phyloP scores from a whole-genome alignment of 2,329 filamentous ascomycete species.

The Trichophyton simii region DNA sequence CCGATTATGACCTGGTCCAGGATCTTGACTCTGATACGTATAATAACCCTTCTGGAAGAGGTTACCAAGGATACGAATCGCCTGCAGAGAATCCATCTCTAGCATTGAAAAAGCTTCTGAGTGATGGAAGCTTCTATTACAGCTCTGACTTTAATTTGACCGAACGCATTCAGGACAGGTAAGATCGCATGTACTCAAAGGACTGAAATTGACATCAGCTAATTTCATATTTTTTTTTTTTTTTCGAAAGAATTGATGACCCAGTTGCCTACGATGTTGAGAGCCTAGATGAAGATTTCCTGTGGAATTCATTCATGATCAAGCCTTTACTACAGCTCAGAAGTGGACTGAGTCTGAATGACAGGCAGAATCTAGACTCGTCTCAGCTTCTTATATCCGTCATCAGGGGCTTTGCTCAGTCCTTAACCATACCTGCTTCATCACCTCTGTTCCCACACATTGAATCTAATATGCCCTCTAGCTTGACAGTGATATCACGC shows the following conservation, averaged over 20 bases:
- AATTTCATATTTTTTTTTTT: constrained; percentile 1
- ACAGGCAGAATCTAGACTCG: constrained; percentile 67
- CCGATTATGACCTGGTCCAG: constrained; percentile 69
- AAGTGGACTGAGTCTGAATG: constrained; percentile 60
- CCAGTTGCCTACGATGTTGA: constrained; percentile 75
- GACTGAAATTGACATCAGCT: constrained; percentile 7
- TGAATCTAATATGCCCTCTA: constrained; percentile 62
- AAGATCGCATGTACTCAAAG: constrained; percentile 12
- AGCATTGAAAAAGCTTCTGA: constrained; percentile 79
- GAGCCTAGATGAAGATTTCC: constrained; percentile 78
- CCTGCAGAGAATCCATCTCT: constrained; percentile 76
- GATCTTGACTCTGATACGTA: constrained; percentile 42
- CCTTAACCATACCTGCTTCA: constrained; percentile 68
- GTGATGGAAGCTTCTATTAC: constrained; percentile 94
- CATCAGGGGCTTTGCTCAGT: constrained; percentile 83
- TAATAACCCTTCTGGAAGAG: constrained; percentile 39
- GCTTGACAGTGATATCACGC: constrained; percentile 78
- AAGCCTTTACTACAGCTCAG: constrained; percentile 81
- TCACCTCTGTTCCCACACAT: constrained; percentile 56
- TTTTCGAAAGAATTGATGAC: constrained; percentile 51
- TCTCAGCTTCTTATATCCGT: constrained; percentile 85
- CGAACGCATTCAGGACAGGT: constrained; percentile 81
- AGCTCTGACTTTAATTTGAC: constrained; percentile 97
- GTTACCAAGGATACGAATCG: constrained; percentile 52
- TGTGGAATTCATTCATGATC: constrained; percentile 99